Conservation (phyloP, 495 filamentous ascomycete species). For the Xylaria nigripes region DNA sequence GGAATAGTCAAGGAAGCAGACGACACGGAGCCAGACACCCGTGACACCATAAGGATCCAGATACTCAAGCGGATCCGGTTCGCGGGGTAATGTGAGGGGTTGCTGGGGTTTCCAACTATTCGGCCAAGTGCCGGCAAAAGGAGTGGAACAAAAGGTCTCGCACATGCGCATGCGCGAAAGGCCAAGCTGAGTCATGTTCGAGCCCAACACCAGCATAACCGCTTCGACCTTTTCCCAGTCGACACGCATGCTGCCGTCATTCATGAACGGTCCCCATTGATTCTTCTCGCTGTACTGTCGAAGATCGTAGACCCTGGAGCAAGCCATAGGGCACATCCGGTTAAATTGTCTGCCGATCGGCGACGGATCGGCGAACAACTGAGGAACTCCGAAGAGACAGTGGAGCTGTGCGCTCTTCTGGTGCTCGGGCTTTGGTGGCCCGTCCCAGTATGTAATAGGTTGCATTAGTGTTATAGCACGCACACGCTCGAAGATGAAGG, state of each 20-base stretch:
- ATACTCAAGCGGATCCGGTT: slow-evolving; percentile 33
- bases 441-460: background rate
- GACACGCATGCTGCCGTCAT: slow-evolving; percentile 42
- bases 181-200: slow-evolving; percentile 43
- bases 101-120: slow-evolving; percentile 33
- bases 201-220: slow-evolving; percentile 50
- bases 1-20: slow-evolving; percentile 43
- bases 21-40: slow-evolving; percentile 51
- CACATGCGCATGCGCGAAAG: slow-evolving; percentile 36
- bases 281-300: slow-evolving; percentile 48
- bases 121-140: slow-evolving; percentile 46
- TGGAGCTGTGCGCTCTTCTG: slow-evolving; percentile 58
- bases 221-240: slow-evolving; percentile 69
- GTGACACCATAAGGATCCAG: slow-evolving; percentile 53
- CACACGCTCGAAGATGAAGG: slow-evolving; percentile 45
- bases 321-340: slow-evolving; percentile 45
- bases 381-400: slow-evolving; percentile 48
- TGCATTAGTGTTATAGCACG: slow-evolving; percentile 13
- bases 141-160: slow-evolving; percentile 39
- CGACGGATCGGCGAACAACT: slow-evolving; percentile 19
- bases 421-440: slow-evolving; percentile 19
- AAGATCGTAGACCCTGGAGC: slow-evolving; percentile 56
- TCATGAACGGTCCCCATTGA: slow-evolving; percentile 55
- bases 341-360: slow-evolving; percentile 19
- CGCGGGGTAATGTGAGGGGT: slow-evolving; percentile 5